Evolutionary conservation across 2,329 filamentous ascomycete species (phyloP), one percentile per base, ranked within the genome.

Genomic region (Ceratocystis colombiana): DNA sequence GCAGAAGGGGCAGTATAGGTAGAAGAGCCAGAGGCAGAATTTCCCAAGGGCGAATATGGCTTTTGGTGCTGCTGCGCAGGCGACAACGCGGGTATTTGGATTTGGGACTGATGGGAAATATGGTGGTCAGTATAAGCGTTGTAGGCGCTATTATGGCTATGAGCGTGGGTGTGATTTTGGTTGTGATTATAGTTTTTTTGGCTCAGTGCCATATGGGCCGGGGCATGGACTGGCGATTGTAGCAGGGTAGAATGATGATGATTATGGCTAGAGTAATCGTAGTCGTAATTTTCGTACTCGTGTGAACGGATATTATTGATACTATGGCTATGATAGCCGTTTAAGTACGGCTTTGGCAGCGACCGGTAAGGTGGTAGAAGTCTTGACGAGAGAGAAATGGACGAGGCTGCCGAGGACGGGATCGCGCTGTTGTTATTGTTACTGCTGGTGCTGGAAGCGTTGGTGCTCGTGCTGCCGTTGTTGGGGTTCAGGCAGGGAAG

Each of bases 51-150:
- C 12, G 61, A 46, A 61, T 71, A 62, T 61, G 59, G 62, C n/a
- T 20, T 64, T 53, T 67, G 67, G 55, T 46, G 61, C 63, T 65
- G 71, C 74, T 73, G 69, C 73, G 48, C 48, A 25, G 61, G 65
- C 48, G 65, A 67, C 61, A 64, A 17, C 61, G 63, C 37, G 44
- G 65, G 61, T 44, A 67, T 41, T 50, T 63, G 61, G 61, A 57
- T 37, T n/a, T 48, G 45, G 78, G 75, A 84, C 72, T 81, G 80
- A 69, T 82, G 81, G 74, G 84, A 82, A 73, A 63, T 57, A 4
- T 61, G 66, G 59, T 63, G 55, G 46, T 61, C 62, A 33, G 46
- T 61, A 33, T 62, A 62, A 45, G 66, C 59, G 57, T 37, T 44
- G 66, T 67, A 57, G 41, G 63, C 64, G 46, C 63, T 46, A 37